Evolutionary conservation across 495 filamentous ascomycete species (phyloP), one percentile per base, ranked within the genome.

Genomic region (Hyphodiscus hymeniophilus): DNA sequence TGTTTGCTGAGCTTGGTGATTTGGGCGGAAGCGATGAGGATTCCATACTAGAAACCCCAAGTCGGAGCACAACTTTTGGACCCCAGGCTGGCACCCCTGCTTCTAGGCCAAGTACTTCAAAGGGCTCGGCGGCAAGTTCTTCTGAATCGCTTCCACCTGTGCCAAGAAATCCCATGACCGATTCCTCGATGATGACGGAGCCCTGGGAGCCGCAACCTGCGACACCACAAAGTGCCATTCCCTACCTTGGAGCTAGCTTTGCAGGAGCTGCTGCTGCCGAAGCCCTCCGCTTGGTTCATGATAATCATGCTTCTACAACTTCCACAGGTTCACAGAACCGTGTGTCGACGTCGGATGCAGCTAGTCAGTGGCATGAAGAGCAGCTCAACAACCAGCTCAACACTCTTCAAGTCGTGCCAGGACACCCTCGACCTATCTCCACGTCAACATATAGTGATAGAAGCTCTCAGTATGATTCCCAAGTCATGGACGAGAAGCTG

Each of bases 101-200:
- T 53, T 62, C 40, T n/a, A 51, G 55, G 52, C 47, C 60, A 54
- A 15, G 57, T 52, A 52, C 66, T 53, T 56, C 61, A 44, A 64
- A 65, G 48, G 68, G 69, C 28, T 76, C 77, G 10, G 72, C 74
- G 34, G 71, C 74, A 1, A 69, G 73, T 4, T 71, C 77, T 23
- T 74, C 79, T 13, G 67, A 68, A 22, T 57, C 79, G 53, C 68
- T 47, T 13, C 63, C 81, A 58, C 67, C 50, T n/a, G 46, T 55
- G 3, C 70, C 6, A 68, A 58, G 46, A 59, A 63, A 43, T 60
- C 68, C 44, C 16, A 92, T 90, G 84, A 76, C 91, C 22, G 89
- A 95, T 63, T 79, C 73, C 47, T 82, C 81, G 38, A 81, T 85
- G 59, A 95, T 95, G 89, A 98, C 92, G 2, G 92, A 95, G 17